Base-by-base conservation (phyloP, 2,329 filamentous ascomycete genomes). In the Macroventuria anomochaeta region DNA sequence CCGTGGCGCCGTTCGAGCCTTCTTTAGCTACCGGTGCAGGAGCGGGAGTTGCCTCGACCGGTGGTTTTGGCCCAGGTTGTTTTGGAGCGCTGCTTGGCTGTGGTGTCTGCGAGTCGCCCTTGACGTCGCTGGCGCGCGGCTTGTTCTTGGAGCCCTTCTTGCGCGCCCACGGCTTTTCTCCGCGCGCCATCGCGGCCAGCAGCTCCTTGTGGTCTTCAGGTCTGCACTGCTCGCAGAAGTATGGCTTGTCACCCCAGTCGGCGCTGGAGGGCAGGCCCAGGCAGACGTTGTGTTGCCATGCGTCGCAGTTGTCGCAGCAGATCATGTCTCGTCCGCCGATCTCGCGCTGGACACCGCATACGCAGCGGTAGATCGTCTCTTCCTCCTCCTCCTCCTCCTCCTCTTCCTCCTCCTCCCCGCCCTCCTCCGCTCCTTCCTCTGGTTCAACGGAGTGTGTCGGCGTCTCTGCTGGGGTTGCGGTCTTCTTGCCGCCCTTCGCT, bases 271-370 rank as follows among this genome's bases (percentile, higher is more conserved):
- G 86, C 67, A 97, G 85, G 46, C 91, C 91, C 81, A 99, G 91
- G 73, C 95, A 99, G 59, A 96, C 88, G 69, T 97, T 97, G 76
- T 99, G 95, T 76, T 99, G 95, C 95, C 95, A 99, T 34, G 89
- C 93, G 41, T 86, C 86, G 76, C 95, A 99, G 39, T 85, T 85
- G 75, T 99, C 95, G 79, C 95, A 99, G 57, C 90, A 91, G 68
- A 99, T 96, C 92, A 96, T 97, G 46, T 92, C 88, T 65, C 95
- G 88, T 62, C 89, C 90, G 12, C 90, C 88, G 64, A 96, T 90
- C 63, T 93, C 90, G 59, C 68, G 68, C 37, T 90, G 90, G 54
- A 91, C 88, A 63, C 95, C 93, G 71, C 93, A 99, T 42, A 97
- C 89, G 75, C 93, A 99, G 63, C 93, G 89, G 61, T 97, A 96